Percentiles rank a stretch among this genome's conserved stretches.
Evolutionary conservation across 768 basidiomycete species (phyloP).

Genomic region (Lactifluus rugatus): DNA sequence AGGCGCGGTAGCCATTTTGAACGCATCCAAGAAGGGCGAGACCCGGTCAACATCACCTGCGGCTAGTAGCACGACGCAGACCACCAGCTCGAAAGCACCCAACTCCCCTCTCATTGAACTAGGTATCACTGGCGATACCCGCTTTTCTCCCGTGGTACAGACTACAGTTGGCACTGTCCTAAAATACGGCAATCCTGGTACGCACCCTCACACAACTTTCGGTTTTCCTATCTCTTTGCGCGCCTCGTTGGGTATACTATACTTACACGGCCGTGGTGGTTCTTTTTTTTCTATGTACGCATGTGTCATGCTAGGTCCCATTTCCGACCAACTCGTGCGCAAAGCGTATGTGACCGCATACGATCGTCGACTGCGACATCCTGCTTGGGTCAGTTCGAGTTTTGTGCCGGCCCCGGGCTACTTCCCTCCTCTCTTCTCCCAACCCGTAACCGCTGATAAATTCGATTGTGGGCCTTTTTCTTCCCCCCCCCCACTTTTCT

Average conservation of each 20-base stretch:
- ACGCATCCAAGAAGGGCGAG: constrained; percentile 27
- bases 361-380: constrained; percentile 83
- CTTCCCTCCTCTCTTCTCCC: no score
- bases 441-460: no score
- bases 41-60: constrained; percentile 10
- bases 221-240: no score
- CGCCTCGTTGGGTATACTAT: no score
- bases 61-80: not conserved
- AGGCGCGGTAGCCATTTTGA: constrained; percentile 48
- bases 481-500: no score
- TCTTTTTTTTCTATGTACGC: no score
- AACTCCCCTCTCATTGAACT: constrained; percentile 31
- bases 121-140: constrained; percentile 36
- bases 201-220: not conserved
- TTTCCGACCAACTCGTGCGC: constrained; percentile 68
- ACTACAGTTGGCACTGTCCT: constrained; percentile 34
- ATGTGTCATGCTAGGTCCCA: constrained; percentile 50
- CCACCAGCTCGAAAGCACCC: no score
- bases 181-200: constrained; percentile 80
- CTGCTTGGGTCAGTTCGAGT: constrained; percentile 67
- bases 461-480: no score
- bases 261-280: no score
- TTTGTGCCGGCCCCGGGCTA: no score
- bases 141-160: constrained; percentile 29
- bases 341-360: constrained; percentile 85